Conservation (phyloP, 2,329 filamentous ascomycete species). For the Trichoderma koningiopsis region DNA sequence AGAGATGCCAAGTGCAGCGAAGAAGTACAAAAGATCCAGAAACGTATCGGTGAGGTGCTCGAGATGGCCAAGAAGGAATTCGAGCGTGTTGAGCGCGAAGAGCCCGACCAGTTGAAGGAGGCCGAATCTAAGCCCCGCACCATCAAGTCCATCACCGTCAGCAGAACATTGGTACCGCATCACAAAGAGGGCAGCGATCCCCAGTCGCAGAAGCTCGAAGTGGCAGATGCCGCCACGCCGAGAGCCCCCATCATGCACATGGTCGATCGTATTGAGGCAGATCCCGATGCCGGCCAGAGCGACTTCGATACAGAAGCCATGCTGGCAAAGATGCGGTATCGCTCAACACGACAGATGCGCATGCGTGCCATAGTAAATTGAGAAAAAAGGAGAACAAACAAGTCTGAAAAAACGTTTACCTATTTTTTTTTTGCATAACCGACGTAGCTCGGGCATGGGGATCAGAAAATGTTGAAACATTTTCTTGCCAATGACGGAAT, state of each 20-base stretch:
- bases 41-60: constrained; percentile 64
- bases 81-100: constrained; percentile 56
- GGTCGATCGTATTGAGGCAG: constrained; percentile 38
- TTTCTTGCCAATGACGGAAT: constrained; percentile 24
- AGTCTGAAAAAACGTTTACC: neutral
- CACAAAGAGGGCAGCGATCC: constrained; percentile 36
- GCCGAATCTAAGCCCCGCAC: constrained; percentile 49
- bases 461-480: constrained; percentile 17
- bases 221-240: constrained; percentile 23
- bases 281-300: constrained; percentile 44
- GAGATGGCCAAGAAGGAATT: constrained; percentile 63
- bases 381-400: neutral
- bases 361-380: constrained; percentile 30
- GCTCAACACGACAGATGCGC: constrained; percentile 46
- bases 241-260: constrained; percentile 29
- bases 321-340: constrained; percentile 45
- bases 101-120: constrained; percentile 48
- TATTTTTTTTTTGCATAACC: constrained; percentile 12
- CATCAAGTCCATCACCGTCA: constrained; percentile 56
- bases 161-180: constrained; percentile 45
- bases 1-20: constrained; percentile 81
- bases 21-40: constrained; percentile 71
- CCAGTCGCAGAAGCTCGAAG: constrained; percentile 32
- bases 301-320: constrained; percentile 46
- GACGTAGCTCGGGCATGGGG: constrained; percentile 5